Evolutionary conservation across 2,329 filamentous ascomycete genomes (phyloP).

Genomic region (Colletotrichum somersetense): DNA sequence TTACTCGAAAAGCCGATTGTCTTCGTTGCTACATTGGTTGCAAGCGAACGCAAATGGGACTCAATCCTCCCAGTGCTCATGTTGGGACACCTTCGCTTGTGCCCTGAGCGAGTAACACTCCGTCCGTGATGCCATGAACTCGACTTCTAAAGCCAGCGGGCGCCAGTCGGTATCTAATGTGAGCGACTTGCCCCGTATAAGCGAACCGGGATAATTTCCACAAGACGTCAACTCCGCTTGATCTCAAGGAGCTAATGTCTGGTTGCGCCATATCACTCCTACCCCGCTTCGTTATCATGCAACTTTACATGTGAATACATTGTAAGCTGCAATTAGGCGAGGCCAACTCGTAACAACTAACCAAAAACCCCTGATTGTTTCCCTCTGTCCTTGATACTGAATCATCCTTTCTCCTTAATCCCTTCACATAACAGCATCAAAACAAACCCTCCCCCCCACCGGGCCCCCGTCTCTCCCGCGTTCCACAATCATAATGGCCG

Average conservation of each 20-base stretch:
- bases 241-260: background rate
- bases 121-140: too few relatives aligned
- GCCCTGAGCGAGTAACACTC: background rate
- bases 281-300: constrained; percentile 1
- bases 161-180: too few relatives aligned
- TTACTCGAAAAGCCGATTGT: background rate
- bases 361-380: background rate
- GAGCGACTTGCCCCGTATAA: background rate
- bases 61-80: background rate
- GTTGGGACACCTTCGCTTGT: background rate
- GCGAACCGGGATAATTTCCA: background rate
- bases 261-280: background rate
- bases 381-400: background rate
- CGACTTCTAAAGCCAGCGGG: background rate
- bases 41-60: background rate
- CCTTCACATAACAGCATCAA: background rate
- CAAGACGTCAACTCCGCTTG: background rate
- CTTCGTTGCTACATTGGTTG: background rate
- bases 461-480: too few relatives aligned
- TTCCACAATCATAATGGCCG: background rate
- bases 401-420: too few relatives aligned
- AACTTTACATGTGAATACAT: background rate
- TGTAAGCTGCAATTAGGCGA: background rate
- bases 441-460: too few relatives aligned
- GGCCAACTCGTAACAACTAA: too few relatives aligned